These are phyloP conservation scores for Malus hybrid DNA, from an alignment of 331 rosid species.

Conservation along the genomic window DNA sequence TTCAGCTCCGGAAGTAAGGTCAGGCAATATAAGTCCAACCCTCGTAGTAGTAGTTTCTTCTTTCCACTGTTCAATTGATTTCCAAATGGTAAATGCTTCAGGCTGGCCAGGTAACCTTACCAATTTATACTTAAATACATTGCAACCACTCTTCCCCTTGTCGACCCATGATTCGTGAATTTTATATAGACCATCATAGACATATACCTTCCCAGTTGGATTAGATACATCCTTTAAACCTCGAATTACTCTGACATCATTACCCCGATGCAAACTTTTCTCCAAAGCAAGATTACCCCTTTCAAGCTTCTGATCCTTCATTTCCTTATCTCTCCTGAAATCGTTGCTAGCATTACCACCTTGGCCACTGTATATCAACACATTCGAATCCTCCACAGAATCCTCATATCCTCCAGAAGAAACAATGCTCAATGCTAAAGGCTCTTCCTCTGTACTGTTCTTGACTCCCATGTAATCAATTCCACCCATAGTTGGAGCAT, in stretches of 20 bases:
- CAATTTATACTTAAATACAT: constrained; percentile 68
- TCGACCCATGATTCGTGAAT: constrained; percentile 78
- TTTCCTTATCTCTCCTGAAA: constrained; percentile 51
- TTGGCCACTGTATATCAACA: constrained; percentile 82
- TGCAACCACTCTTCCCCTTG: constrained; percentile 65
- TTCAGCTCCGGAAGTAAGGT: constrained; percentile 87
- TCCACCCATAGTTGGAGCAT: constrained; percentile 88
- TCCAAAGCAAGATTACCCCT: constrained; percentile 95
- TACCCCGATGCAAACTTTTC: constrained; percentile 65
- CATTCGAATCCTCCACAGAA: constrained; percentile 56
- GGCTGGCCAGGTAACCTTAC: constrained; percentile 63
- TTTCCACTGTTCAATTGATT: constrained; percentile 70
- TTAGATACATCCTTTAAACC: constrained; percentile 51
- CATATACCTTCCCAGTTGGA: constrained; percentile 67
- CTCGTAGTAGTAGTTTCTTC: constrained; percentile 44
- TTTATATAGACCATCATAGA: constrained; percentile 86
- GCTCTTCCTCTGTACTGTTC: constrained; percentile 62
- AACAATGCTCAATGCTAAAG: constrained; percentile 85
- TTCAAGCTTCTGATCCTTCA: constrained; percentile 87
- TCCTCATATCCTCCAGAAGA: constrained; percentile 94
- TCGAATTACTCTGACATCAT: constrained; percentile 75
- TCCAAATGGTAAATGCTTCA: constrained; percentile 58
- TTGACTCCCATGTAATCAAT: constrained; percentile 73
- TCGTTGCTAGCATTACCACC: constrained; percentile 56
- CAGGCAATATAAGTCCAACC: constrained; percentile 71